phyloP scores from a whole-genome alignment of 1,284 basidiomycete genomes.

The Phellopilus nigrolimitatus region DNA sequence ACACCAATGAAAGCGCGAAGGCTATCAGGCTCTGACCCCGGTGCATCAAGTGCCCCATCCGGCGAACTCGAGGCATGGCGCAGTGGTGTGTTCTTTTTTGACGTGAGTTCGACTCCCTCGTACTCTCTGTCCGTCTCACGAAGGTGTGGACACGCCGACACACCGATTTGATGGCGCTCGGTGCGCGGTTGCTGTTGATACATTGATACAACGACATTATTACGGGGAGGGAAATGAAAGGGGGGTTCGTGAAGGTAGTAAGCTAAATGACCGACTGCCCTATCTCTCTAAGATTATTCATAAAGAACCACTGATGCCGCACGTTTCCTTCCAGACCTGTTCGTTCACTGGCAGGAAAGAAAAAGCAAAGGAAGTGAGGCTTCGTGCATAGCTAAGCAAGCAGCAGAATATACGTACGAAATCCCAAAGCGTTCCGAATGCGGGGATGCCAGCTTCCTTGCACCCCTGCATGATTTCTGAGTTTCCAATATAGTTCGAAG shows the following conservation, averaged over 20 bases:
- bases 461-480: slow-evolving; percentile 74
- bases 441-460: slow-evolving; percentile 65
- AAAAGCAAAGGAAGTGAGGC: background rate
- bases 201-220: background rate
- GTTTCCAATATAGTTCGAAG: slow-evolving; percentile 70
- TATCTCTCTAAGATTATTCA: slow-evolving; percentile 13
- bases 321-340: background rate
- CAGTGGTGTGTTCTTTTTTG: slow-evolving; percentile 9
- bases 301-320: slow-evolving; percentile 1
- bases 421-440: slow-evolving; percentile 70
- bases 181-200: background rate
- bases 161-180: background rate
- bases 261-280: slow-evolving; percentile 7
- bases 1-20: no score
- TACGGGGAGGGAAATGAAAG: slow-evolving; percentile 15
- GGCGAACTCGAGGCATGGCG: background rate
- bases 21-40: background rate
- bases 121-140: slow-evolving; percentile 7
- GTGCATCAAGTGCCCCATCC: background rate
- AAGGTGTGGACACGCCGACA: slow-evolving; percentile 12
- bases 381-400: no score
- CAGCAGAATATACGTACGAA: slow-evolving; percentile 43
- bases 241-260: slow-evolving; percentile 8
- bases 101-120: slow-evolving; percentile 6
- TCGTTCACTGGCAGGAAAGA: background rate